These are phyloP conservation scores for Nitzschia sp. DNA, from an alignment of 108 stramenopile species.

Conservation along the genomic window DNA sequence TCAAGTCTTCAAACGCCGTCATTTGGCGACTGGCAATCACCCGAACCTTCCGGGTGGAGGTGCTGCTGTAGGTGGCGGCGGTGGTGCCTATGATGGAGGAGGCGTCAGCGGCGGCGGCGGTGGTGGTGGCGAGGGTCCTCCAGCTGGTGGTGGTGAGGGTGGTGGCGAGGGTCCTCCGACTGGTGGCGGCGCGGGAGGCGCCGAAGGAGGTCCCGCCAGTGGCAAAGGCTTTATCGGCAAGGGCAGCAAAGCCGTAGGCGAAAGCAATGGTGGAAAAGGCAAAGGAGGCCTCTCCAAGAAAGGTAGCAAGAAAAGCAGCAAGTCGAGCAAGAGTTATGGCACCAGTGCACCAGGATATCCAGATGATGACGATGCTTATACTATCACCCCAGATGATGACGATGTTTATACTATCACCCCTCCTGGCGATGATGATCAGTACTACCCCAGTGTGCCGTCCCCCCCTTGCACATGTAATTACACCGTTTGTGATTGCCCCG, in stretches of 20 bases:
- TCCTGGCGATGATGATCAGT: neutral
- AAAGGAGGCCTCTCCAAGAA: neutral
- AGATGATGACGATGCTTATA: neutral
- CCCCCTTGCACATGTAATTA: neutral
- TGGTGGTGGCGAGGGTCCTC: neutral
- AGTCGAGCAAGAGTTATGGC: neutral
- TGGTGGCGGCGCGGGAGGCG: neutral
- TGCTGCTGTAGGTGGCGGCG: neutral
- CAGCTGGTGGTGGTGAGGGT: neutral
- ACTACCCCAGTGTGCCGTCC: neutral
- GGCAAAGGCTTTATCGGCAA: neutral
- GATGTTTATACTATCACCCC: neutral
- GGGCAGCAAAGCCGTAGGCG: neutral
- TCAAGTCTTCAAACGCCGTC: too few species aligned
- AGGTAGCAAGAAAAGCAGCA: neutral
- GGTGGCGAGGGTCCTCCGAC: neutral
- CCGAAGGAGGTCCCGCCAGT: too few species aligned
- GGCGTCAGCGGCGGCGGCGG: neutral
- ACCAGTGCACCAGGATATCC: neutral
- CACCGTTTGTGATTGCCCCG: neutral
- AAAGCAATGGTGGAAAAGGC: neutral
- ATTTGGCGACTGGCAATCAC: neutral
- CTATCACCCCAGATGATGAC: neutral
- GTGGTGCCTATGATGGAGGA: neutral
- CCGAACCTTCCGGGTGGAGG: constrained; percentile 5